Evolutionary conservation across 164 flowering plant species (phyloP), one percentile per base, ranked within the genome.

Genomic region (Liquidambar formosana): DNA sequence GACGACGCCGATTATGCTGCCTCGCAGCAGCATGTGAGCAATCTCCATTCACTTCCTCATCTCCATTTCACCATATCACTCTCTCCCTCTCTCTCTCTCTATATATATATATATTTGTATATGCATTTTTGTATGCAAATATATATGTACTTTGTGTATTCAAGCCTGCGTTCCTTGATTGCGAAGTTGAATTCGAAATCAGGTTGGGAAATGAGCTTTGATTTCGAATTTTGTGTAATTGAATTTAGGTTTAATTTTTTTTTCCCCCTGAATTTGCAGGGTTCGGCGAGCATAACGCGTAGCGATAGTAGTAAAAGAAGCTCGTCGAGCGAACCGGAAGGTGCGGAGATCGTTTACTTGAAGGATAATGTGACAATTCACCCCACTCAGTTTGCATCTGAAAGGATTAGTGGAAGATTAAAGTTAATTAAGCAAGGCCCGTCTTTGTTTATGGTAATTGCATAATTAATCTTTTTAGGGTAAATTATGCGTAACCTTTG

Each of bases 1-100:
- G 99, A 96, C 79, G 99, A 96, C 66, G 87, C 97, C 66, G 99
- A 96, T 74, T 96, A 96, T 73, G 96, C 94, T 22, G 98, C 92
- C 4, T 91, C 97, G n/a, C 86, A 78, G 33, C 88, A 81, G 54
- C 97, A 91, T 65, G 96, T 90, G 78, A 70, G 73, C 64, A 9
- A 60, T 51, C 41, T 6, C 11, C 18, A 15, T 25, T 33, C 51
- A 49, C 0, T 57, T 57, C 16, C 60, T n/a, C 38, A 57, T 57
- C 60, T 57, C 38, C 18, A 28, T 25, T 5, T 5, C 0, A 16
- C 5, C n/a, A 23, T 54, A 8, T 52, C 26, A 15, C 57, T 19
- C 59, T n/a, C n/a, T n/a, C n/a, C n/a, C n/a, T n/a, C n/a, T n/a
- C n/a, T n/a, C n/a, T n/a, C n/a, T n/a, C n/a, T n/a, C n/a, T 4